Base-by-base conservation (phyloP, 139 green algal genomes). In the Zygnema circumcarinatum region DNA sequence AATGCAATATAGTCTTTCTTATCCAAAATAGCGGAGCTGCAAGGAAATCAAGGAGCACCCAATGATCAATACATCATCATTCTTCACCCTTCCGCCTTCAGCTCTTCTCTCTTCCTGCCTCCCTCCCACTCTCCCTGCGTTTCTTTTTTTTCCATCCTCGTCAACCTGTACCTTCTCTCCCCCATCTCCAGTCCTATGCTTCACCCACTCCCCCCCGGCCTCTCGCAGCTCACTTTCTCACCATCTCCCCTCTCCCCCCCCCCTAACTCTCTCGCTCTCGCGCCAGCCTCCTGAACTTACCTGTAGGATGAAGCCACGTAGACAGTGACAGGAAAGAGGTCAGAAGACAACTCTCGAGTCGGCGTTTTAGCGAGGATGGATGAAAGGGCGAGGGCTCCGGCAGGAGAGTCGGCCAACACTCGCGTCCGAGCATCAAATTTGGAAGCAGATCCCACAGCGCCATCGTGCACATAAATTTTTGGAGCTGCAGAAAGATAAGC, bases 311-410 rank as follows among this genome's bases (percentile, higher is more conserved):
- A 3, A 0, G 67, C 33, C 21, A 56, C 67, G 68, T 87, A 87
- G 36, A 81, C 62, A 67, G 56, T 87, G 2, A 87, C 0, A 11
- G 81, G 81, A 74, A 87, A 87, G 56, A 52, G 31, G 67, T 81
- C 3, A 21, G 81, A 0, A 1, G 81, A 53, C 1, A 87, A 1
- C 0, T 16, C 68, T 42, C 16, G 1, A 1, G 67, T 81, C 21
- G 81, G 81, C 1, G 81, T 67, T 32, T 42, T n/a, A 32, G 3
- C 40, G 81, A 80, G 67, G 36, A 87, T 7, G n/a, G 36, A 53
- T 20, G n/a, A 41, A 31, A 87, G 36, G 2, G 56, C 2, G n/a
- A 82, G 62, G 2, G 81, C 81, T 39, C 39, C 33, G 7, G 31
- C 32, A 33, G 67, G 81, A 47, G 32, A 35, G 67, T 87, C 81